Conservation (phyloP, 139 green algal genomes). For the Chlorella vulgaris region DNA sequence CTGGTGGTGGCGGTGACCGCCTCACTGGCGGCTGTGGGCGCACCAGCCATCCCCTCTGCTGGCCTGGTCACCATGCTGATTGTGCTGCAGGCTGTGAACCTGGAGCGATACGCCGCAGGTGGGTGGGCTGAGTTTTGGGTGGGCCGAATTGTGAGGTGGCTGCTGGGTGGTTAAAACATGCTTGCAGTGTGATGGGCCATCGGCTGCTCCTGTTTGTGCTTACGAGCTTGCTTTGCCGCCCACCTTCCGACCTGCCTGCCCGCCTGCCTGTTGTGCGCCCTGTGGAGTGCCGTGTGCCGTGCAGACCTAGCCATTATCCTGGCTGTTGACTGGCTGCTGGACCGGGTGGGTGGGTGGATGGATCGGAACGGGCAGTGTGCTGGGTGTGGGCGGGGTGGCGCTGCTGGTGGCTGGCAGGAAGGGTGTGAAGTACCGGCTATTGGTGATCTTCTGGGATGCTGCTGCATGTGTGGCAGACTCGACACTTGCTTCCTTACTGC, state of each 20-base stretch:
- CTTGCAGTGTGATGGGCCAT: too few relatives aligned
- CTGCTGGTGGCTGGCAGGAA: too few relatives aligned
- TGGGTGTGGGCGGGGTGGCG: too few relatives aligned
- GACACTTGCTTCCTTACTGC: too few relatives aligned
- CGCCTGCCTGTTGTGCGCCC: conserved; percentile 20
- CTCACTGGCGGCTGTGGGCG: conserved; percentile 63
- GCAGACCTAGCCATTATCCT: conserved; percentile 65
- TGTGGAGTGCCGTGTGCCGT: too few relatives aligned
- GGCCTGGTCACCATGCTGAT: conserved; percentile 74
- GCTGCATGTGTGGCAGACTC: too few relatives aligned
- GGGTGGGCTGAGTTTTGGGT: neutral
- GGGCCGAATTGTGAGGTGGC: neutral
- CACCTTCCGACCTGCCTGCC: neutral
- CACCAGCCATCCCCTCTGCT: conserved; percentile 63
- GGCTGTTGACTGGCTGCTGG: conserved; percentile 64
- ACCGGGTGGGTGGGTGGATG: too few relatives aligned
- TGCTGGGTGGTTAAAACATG: neutral
- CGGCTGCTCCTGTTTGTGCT: neutral
- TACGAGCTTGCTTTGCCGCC: neutral
- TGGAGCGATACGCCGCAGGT: conserved; percentile 23
- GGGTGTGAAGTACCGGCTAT: too few relatives aligned
- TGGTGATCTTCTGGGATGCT: too few relatives aligned
- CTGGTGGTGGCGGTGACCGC: conserved; percentile 57
- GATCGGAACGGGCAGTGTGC: too few relatives aligned
- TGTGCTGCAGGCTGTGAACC: conserved; percentile 54